A percentile compares a stretch with the other conserved stretches of the same genome.
These are phyloP conservation scores for Eimeria praecox DNA, from an alignment of 169 alveolate genomes.

Conservation along the genomic window DNA sequence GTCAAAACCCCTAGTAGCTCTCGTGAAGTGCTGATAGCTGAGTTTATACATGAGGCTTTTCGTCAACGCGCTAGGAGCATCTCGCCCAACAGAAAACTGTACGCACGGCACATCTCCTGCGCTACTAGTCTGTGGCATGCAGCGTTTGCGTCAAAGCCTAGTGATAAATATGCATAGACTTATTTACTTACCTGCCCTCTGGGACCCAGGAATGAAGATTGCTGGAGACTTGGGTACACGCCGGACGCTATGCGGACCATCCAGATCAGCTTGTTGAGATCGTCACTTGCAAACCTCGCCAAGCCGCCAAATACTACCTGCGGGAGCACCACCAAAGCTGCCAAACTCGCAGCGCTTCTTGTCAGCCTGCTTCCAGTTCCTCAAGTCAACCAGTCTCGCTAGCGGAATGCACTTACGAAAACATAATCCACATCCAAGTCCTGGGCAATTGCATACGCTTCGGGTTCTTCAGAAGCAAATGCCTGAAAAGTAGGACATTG, in stretches of 20 bases:
- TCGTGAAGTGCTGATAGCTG: constrained; percentile 95
- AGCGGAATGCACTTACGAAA: constrained; percentile 82
- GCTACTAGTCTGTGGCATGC: background rate
- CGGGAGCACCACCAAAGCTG: background rate
- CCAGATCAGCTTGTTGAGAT: constrained; percentile 98
- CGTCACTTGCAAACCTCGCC: constrained; percentile 98
- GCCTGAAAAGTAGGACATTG: constrained; percentile 80
- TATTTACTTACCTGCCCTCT: constrained; percentile 71
- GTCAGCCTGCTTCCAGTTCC: background rate
- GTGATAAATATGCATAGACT: background rate
- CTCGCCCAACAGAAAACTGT: constrained; percentile 94
- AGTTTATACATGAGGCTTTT: constrained; percentile 96
- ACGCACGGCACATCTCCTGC: constrained; percentile 59
- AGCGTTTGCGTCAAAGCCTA: background rate
- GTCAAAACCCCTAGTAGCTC: constrained; percentile 95
- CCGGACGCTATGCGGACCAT: constrained; percentile 98
- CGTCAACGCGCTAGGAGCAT: constrained; percentile 94
- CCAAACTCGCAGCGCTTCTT: background rate
- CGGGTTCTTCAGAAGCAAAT: constrained; percentile 96
- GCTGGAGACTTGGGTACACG: constrained; percentile 92
- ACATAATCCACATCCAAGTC: constrained; percentile 97
- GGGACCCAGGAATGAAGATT: constrained; percentile 85
- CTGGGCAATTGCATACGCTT: constrained; percentile 94
- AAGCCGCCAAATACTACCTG: constrained; percentile 98
- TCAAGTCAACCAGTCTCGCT: background rate